Evolutionary conservation across 768 basidiomycete genomes (phyloP), one percentile per base, ranked within the genome.

Genomic region (Obba rivulosa): DNA sequence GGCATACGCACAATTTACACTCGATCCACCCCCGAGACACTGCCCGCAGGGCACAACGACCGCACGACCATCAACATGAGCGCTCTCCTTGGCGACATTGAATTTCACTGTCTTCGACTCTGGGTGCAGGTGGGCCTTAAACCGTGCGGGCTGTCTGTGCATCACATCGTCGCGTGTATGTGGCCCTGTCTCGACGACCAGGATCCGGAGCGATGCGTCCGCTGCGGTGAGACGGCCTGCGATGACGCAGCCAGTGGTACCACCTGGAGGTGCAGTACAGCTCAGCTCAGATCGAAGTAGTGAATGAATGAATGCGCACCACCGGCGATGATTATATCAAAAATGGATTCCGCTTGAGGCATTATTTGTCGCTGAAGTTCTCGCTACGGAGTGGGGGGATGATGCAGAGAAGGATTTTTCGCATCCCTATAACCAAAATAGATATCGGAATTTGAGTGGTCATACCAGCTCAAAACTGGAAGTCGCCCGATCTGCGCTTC

Each of bases 1-100:
- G 11, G 4, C 16, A 14, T 21, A 40, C 62, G 41, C 41, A 81
- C 81, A 79, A 53, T 84, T 85, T 16, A 85, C 72, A 45, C 68
- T 66, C 0, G 81, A 82, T 0, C 82, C 83, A 4, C 83, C 84
- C 3, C 84, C 83, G 4, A 87, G 56, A 36, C 72, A 74, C 45
- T 75, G 69, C 0, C 77, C 82, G 22, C 66, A 58, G 0, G 71
- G 68, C 4, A 80, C 69, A 34, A 77, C 41, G 3, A 66, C 56
- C 4, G 65, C 55, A 3, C 83, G 79, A 4, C 74, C 76, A 14
- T 59, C 68, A 34, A 73, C 62, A 46, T 70, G 75, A 0, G 67
- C 64, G 53, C 74, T 75, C 4, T 72, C 68, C 20, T 64, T 64
- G 8, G 54, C 58, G 4, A 44, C 41, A 49, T 82, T 68, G 49